A percentile compares a stretch with the other conserved stretches of the same genome.
Conservation (phyloP, 2,329 filamentous ascomycete genomes). For the Calonectria pseudoreteaudii region DNA sequence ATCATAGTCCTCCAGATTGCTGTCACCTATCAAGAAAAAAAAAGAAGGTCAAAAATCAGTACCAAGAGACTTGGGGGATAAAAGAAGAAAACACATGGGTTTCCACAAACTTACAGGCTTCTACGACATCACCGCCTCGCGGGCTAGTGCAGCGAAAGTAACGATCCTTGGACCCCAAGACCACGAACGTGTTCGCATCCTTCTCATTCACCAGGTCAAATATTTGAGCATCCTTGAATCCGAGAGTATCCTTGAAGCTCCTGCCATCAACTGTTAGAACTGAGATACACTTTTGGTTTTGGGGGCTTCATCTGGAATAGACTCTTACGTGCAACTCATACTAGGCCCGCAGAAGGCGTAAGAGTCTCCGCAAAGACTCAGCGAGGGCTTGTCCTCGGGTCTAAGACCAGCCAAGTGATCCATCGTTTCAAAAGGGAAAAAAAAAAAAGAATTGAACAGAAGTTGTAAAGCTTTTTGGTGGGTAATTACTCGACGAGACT, state of each 20-base stretch:
- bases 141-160: constrained; percentile 39
- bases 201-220: constrained; percentile 25
- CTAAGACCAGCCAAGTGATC: neutral
- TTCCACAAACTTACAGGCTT: constrained; percentile 25
- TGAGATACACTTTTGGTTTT: neutral
- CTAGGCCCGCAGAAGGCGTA: constrained; percentile 38
- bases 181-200: constrained; percentile 26
- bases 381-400: constrained; percentile 25
- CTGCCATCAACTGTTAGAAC: constrained; percentile 3
- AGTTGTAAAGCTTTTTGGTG: neutral
- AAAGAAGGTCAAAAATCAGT: no score
- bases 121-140: constrained; percentile 26
- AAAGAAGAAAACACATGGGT: neutral
- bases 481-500: neutral
- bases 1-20: constrained; percentile 34
- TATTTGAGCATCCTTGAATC: neutral
- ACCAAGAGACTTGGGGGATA: neutral
- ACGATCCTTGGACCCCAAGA: constrained; percentile 32
- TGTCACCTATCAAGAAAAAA: constrained; percentile 16
- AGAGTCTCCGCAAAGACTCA: constrained; percentile 33
- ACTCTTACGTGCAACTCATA: constrained; percentile 34
- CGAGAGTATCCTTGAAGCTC: constrained; percentile 4
- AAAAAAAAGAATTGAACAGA: neutral
- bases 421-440: neutral
- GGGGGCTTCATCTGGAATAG: neutral